Evolutionary conservation across 495 filamentous ascomycete genomes (phyloP), one percentile per base, ranked within the genome.

Genomic region (Lasiosphaeria ovina): DNA sequence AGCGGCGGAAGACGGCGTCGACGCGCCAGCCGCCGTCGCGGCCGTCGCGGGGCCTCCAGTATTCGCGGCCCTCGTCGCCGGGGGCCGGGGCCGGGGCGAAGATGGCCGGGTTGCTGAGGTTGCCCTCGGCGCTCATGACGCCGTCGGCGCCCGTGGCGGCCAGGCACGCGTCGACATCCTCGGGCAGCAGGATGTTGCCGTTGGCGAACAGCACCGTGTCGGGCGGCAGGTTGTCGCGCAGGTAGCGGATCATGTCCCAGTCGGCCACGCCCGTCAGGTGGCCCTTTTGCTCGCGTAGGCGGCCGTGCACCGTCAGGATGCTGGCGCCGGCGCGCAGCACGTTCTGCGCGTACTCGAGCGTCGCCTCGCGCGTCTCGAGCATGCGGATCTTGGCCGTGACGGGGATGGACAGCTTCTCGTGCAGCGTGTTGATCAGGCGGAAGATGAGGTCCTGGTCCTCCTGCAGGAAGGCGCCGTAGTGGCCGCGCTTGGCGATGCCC

Each of bases 121-220:
- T 96, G 2, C 92, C 93, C 67, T 98, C 94, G 1, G 94, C 94
- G 62, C 86, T 91, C 94, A 98, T 98, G 36, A 98, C 88, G 12
- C 83, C 94, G 72, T 98, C 94, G 1, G 87, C 93, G 12, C 91
- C 91, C 0, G 94, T 98, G n/a, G 78, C 88, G 60, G 85, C 81
- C 12, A 98, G 75, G 67, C 94, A 99, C 36, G 70, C 71, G 38
- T 85, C 81, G n/a, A 98, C 76, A 70, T 98, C 95, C 2, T 83
- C 88, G 57, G 89, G 80, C 71, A 87, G 86, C 59, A 99, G 81
- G 38, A 96, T 89, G 66, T 98, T 98, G 14, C 94, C 94, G 69
- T 99, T 99, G 12, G 94, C 93, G 69, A 99, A 96, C 8, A 99
- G 84, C 8, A 99, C 94, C 42, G 91, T 91, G 34, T 97, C 91